A percentile compares a stretch with the other conserved stretches of the same genome.
These are phyloP conservation scores for Claviceps pusilla DNA, from an alignment of 2,329 filamentous ascomycete species.

Conservation along the genomic window DNA sequence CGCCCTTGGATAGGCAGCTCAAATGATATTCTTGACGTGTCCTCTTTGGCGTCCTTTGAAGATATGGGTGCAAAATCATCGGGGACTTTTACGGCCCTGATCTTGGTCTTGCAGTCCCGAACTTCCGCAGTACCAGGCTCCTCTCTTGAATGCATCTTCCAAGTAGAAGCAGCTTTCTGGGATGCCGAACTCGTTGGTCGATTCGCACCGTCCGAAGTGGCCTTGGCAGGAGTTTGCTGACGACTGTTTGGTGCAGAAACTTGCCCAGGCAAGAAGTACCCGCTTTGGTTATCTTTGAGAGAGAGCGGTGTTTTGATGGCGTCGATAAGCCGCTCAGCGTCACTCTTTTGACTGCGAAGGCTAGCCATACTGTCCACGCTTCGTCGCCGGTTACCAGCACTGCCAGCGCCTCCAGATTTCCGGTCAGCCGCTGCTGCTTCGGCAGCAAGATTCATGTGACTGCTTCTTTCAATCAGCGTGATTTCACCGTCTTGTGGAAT, in stretches of 20 bases:
- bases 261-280: slow-evolving; percentile 12
- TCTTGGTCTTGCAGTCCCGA: slow-evolving; percentile 28
- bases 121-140: slow-evolving; percentile 24
- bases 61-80: slow-evolving; percentile 29
- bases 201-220: slow-evolving; percentile 2
- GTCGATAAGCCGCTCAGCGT: slow-evolving; percentile 57
- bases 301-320: slow-evolving; percentile 49
- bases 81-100: slow-evolving; percentile 32
- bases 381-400: slow-evolving; percentile 9
- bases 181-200: slow-evolving; percentile 8
- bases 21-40: slow-evolving; percentile 23
- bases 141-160: background rate
- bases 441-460: slow-evolving; percentile 9
- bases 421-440: slow-evolving; percentile 7
- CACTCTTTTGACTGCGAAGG: slow-evolving; percentile 37
- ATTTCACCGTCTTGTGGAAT: slow-evolving; percentile 36
- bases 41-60: slow-evolving; percentile 13
- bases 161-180: background rate
- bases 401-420: slow-evolving; percentile 6
- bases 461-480: slow-evolving; percentile 41
- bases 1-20: slow-evolving; percentile 18
- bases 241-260: slow-evolving; percentile 8
- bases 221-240: slow-evolving; percentile 2
- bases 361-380: slow-evolving; percentile 28
- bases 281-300: slow-evolving; percentile 22